Evolutionary conservation across 2,329 filamentous ascomycete genomes (phyloP), one percentile per base, ranked within the genome.

Genomic region (Xylariales sp.): DNA sequence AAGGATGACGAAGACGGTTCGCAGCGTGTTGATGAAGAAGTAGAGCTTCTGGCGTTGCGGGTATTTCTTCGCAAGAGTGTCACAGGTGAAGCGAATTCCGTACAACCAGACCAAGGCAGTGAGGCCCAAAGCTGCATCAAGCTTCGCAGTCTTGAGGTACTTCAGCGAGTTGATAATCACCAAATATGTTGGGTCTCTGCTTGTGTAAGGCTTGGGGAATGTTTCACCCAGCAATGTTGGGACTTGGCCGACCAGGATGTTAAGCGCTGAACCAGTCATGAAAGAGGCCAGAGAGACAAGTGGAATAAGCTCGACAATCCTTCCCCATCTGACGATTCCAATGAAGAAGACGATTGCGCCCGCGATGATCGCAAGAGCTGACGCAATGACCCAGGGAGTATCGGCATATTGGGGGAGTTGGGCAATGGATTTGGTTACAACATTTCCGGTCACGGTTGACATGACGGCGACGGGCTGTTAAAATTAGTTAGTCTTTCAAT

Each of bases 401-500:
- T 53, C 43, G 12, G 65, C 57, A 24, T 57, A 58, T 6, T 81
- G 65, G 0, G 83, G 83, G 13, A 80, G 59, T 4, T 71, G 58
- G 6, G 66, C 57, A 35, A 70, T 59, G 29, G 86, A 81, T 25
- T 83, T 74, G 29, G 74, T 59, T 31, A 97, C 81, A 35, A 97
- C 81, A 37, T 85, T 85, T 30, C 93, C 93, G 3, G 88, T 85
- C 13, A 98, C 75, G 4, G 87, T 94, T 2, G 90, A 97, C 76
- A 97, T 85, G 49, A 97, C 93, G 25, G 93, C 93, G 33, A 97
- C 93, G 21, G 91, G 91, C 83, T 88, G n/a, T n/a, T n/a, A n/a
- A n/a, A n/a, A n/a, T n/a, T n/a, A n/a, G n/a, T n/a, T n/a, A n/a
- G n/a, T n/a, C n/a, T n/a, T n/a, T n/a, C n/a, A n/a, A n/a, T n/a